Percentiles rank a stretch among this genome's conserved stretches.
These are phyloP conservation scores for Zopfia rhizophila DNA, from an alignment of 2,329 filamentous ascomycete species.

Conservation along the genomic window DNA sequence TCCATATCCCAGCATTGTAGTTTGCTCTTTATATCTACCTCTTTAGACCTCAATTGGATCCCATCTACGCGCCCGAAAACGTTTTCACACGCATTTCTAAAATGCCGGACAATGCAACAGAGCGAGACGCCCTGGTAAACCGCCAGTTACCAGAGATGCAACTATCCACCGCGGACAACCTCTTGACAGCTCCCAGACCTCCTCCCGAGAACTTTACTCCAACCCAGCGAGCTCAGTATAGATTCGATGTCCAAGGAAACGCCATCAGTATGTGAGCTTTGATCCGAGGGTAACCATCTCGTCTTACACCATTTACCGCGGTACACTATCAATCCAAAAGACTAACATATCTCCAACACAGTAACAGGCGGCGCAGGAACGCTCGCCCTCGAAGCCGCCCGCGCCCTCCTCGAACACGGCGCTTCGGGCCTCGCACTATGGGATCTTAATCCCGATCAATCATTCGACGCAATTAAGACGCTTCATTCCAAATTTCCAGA, in stretches of 20 bases:
- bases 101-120: slow-evolving; percentile 49
- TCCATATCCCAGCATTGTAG: too few relatives aligned
- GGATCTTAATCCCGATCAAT: slow-evolving; percentile 63
- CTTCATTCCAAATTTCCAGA: slow-evolving; percentile 66
- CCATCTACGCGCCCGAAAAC: too few relatives aligned
- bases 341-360: slow-evolving; percentile 25
- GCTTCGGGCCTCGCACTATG: slow-evolving; percentile 68
- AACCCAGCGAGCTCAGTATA: slow-evolving; percentile 55
- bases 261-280: slow-evolving; percentile 58
- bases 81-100: too few relatives aligned
- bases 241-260: slow-evolving; percentile 65
- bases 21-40: too few relatives aligned
- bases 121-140: slow-evolving; percentile 56
- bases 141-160: slow-evolving; percentile 61
- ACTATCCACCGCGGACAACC: slow-evolving; percentile 58
- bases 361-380: slow-evolving; percentile 75
- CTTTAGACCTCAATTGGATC: too few relatives aligned
- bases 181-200: slow-evolving; percentile 55
- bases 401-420: slow-evolving; percentile 76
- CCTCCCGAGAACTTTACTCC: slow-evolving; percentile 55
- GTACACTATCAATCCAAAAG: background rate
- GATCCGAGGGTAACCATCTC: slow-evolving; percentile 25
- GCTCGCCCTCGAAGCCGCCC: slow-evolving; percentile 67
- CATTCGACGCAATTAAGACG: slow-evolving; percentile 54
- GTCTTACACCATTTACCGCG: slow-evolving; percentile 5